A percentile compares a stretch with the other conserved stretches of the same genome.
These are phyloP conservation scores for Globisporangium canariense DNA, from an alignment of 352 stramenopile genomes.

Conservation along the genomic window DNA sequence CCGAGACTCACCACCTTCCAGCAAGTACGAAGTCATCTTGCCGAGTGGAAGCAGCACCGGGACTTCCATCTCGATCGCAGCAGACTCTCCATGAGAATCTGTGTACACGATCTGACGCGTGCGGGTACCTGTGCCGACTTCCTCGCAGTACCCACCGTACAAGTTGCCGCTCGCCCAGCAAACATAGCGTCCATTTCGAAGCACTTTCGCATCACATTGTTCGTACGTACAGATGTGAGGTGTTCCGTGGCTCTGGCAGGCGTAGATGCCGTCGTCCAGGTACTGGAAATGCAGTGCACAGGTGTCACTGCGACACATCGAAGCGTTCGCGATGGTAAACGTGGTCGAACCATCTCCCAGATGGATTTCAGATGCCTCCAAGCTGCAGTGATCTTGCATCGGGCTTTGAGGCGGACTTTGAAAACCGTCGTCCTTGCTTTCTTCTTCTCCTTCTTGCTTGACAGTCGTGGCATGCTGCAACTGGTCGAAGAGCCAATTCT, in stretches of 20 bases:
- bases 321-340: constrained; percentile 45
- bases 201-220: constrained; percentile 57
- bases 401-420: constrained; percentile 5
- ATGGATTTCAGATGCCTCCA: constrained; percentile 55
- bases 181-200: constrained; percentile 52
- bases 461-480: constrained; percentile 27
- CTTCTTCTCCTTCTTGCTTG: constrained; percentile 14
- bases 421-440: constrained; percentile 20
- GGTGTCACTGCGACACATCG: constrained; percentile 32
- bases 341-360: constrained; percentile 52
- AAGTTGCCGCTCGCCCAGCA: constrained; percentile 63
- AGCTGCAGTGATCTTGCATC: constrained; percentile 18
- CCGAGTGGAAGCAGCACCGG: constrained; percentile 62
- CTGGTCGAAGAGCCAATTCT: constrained; percentile 79
- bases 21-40: constrained; percentile 52
- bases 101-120: constrained; percentile 59
- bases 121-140: constrained; percentile 57
- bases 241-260: constrained; percentile 58
- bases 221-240: constrained; percentile 77
- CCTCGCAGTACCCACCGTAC: constrained; percentile 63
- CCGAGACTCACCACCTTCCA: constrained; percentile 36
- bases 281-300: constrained; percentile 57
- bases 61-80: constrained; percentile 70
- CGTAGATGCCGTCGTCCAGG: constrained; percentile 72
- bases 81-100: constrained; percentile 45